Base-by-base conservation (phyloP, 148 eudicot species). In the Chenopodium formosanum region DNA sequence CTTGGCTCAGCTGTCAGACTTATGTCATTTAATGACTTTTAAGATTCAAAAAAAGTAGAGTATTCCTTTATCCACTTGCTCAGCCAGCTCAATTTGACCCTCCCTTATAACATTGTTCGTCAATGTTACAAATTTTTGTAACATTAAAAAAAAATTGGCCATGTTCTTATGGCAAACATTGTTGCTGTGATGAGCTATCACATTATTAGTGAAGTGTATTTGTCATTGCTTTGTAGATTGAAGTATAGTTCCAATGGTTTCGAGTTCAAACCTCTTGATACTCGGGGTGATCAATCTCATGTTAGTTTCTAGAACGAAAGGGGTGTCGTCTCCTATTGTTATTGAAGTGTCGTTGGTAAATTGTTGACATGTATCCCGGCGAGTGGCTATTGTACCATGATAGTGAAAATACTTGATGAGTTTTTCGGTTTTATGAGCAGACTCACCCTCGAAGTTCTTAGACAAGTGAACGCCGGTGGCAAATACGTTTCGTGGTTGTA, bases 391-490 rank as follows among this genome's bases (percentile, higher is more conserved):
- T 11, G 95, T 89, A 5, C 94, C 97, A 31, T 92, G 98, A 78
- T 94, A 94, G 75, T 92, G 98, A 84, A 82, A 94, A 88, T 92
- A 94, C 80, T 71, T 86, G 34, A 94, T 87, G 3, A 76, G 76
- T 9, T 85, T 88, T 27, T 87, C 85, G 0, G 97, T 90, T 22
- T 80, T 86, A 76, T 81, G 86, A 0, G 84, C 84, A n/a, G 90
- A 88, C 68, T 86, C 89, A 2, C 98, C 98, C 0, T 52, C 74
- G 11, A 82, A 53, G 82, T 94, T 88, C 78, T 92, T 89, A 0
- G 97, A 87, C 90, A 92, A 80, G 87, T 94, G 98, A 4, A 94
- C 98, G 6, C 98, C 98, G 0, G 97, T 89, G 2, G 95, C 97
- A 56, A 89, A 88, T 34, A 90, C 95, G 7, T 90, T 86, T 0